phyloP scores from a whole-genome alignment of 1,139 yeast genomes.

The Yamadazyma dendronema region DNA sequence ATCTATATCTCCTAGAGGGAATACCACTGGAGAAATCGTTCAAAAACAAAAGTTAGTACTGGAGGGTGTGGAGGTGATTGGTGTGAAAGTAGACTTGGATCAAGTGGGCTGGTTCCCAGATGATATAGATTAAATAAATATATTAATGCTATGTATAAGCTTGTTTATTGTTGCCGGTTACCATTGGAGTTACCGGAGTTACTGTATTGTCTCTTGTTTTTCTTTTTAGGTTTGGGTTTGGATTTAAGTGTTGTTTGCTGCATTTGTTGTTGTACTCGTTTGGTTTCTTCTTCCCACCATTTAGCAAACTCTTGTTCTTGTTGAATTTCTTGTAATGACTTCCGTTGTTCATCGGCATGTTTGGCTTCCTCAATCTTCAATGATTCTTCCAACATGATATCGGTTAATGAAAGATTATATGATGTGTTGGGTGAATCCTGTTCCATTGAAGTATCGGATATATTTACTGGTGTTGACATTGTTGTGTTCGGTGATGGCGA shows the following conservation, averaged over 20 bases:
- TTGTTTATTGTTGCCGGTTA: background rate
- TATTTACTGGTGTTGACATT: background rate
- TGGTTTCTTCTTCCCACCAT: conserved; percentile 81
- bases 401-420: conserved; percentile 26
- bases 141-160: background rate
- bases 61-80: conserved; percentile 50
- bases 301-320: conserved; percentile 75
- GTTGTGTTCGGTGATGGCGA: background rate
- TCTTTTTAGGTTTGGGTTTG: conserved; percentile 3
- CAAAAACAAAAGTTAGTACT: conserved; percentile 47
- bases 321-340: conserved; percentile 65
- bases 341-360: conserved; percentile 28
- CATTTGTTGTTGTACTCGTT: conserved; percentile 53
- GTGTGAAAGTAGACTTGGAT: conserved; percentile 40
- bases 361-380: conserved; percentile 37
- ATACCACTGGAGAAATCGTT: conserved; percentile 35
- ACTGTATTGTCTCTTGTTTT: conserved; percentile 1
- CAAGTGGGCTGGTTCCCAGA: conserved; percentile 73
- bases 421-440: background rate
- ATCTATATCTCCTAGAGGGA: conserved; percentile 53
- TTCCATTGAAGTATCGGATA: background rate
- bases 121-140: conserved; percentile 24
- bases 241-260: conserved; percentile 10
- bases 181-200: background rate
- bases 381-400: conserved; percentile 47